A percentile compares a stretch with the other conserved stretches of the same genome.
Evolutionary conservation across 2,329 filamentous ascomycete species (phyloP).

Genomic region (Beauveria varroae): DNA sequence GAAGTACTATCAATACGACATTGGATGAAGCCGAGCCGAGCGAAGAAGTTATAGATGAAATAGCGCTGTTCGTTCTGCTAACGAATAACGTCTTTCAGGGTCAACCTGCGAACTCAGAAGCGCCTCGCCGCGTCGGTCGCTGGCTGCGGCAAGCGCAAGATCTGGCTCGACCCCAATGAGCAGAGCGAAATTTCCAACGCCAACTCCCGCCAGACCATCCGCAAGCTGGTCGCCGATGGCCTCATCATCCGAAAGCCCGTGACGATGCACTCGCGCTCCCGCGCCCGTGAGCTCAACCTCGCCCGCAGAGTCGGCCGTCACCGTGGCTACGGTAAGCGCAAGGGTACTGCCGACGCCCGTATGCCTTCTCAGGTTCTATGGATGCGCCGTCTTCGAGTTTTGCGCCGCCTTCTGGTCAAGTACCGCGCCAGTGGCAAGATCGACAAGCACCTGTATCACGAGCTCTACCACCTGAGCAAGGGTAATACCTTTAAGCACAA

Average conservation of each 20-base stretch:
- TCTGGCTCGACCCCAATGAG: conserved; percentile 99
- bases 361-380: conserved; percentile 98
- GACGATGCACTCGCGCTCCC: conserved; percentile 97
- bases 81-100: conserved; percentile 53
- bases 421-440: conserved; percentile 99
- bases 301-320: conserved; percentile 94
- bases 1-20: not conserved
- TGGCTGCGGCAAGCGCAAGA: conserved; percentile 99
- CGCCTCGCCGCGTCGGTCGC: conserved; percentile 98
- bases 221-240: conserved; percentile 99
- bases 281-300: conserved; percentile 90
- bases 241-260: conserved; percentile 99
- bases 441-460: conserved; percentile 99
- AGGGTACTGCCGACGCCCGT: conserved; percentile 99
- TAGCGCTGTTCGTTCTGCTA: conserved; percentile 14
- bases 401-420: conserved; percentile 98
- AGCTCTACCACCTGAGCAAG: conserved; percentile 99
- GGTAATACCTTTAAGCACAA: conserved; percentile 99
- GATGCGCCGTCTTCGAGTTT: conserved; percentile 99
- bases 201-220: conserved; percentile 99
- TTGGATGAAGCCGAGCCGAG: conserved; percentile 10
- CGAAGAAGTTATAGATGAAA: not conserved
- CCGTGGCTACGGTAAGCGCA: conserved; percentile 99
- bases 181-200: conserved; percentile 99
- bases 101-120: conserved; percentile 99